Evolutionary conservation across 2,329 filamentous ascomycete genomes (phyloP).

Genomic region (Chaetomiaceae sp.): DNA sequence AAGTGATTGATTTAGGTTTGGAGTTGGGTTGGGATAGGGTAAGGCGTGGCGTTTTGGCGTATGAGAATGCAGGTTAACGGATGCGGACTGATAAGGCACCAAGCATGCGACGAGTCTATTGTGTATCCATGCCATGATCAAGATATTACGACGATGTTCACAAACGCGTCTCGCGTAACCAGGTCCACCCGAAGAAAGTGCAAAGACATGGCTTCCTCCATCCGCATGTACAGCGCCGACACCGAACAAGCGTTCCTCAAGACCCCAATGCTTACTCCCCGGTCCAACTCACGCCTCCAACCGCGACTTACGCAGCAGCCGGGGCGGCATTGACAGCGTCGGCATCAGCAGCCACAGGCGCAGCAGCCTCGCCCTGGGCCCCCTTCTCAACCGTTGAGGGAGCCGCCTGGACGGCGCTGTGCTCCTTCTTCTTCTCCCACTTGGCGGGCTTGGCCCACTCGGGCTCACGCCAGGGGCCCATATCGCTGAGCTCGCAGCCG

Average conservation of each 20-base stretch:
- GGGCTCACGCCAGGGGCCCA: constrained; percentile 79
- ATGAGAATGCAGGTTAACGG: background rate
- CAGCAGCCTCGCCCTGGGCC: constrained; percentile 31
- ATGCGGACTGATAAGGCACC: background rate
- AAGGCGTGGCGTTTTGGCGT: background rate
- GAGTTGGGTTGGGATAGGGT: background rate
- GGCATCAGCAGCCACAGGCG: constrained; percentile 32
- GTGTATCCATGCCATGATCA: constrained; percentile 15
- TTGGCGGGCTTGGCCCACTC: constrained; percentile 63
- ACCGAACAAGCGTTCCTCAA: background rate
- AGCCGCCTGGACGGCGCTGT: too few relatives aligned
- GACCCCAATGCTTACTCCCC: background rate
- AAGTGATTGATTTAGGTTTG: background rate
- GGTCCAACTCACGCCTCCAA: background rate
- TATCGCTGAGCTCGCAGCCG: constrained; percentile 82
- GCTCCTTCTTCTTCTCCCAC: constrained; percentile 55
- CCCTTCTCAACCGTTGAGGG: constrained; percentile 37
- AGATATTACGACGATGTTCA: constrained; percentile 12
- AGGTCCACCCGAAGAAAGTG: background rate
- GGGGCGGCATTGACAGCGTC: constrained; percentile 29
- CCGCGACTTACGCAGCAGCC: constrained; percentile 26
- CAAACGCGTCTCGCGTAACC: constrained; percentile 1
- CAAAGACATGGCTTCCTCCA: background rate
- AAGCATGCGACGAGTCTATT: constrained; percentile 17
- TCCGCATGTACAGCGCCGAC: background rate